Evolutionary conservation across 2,329 filamentous ascomycete species (phyloP).

Genomic region (Drechslerella stenobrocha): DNA sequence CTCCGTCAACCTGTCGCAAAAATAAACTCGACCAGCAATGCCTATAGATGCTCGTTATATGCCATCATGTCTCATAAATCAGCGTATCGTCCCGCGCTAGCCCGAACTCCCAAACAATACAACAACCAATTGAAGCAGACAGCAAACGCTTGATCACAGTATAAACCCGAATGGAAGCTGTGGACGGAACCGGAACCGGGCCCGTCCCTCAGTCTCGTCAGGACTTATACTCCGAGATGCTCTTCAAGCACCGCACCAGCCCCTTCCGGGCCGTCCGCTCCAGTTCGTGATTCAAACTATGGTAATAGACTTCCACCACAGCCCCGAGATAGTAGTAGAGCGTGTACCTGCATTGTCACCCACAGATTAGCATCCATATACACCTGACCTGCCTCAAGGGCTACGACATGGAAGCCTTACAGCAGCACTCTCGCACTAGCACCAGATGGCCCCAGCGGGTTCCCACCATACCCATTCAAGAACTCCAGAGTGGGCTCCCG

Average conservation of each 20-base stretch:
- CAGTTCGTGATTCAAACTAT: conserved; percentile 27
- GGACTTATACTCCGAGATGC: conserved; percentile 38
- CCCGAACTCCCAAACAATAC: too few species aligned
- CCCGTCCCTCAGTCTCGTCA: too few species aligned
- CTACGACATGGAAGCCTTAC: conserved; percentile 16
- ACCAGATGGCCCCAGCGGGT: conserved; percentile 23
- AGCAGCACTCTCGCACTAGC: conserved; percentile 28
- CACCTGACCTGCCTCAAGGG: too few species aligned
- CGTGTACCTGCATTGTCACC: conserved; percentile 21
- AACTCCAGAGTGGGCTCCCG: conserved; percentile 45
- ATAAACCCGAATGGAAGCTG: too few species aligned
- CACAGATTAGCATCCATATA: conserved; percentile 17
- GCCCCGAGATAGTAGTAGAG: conserved; percentile 37
- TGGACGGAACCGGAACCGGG: too few species aligned
- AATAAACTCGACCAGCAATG: too few species aligned
- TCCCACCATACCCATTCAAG: conserved; percentile 50
- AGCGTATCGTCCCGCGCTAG: too few species aligned
- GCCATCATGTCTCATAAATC: too few species aligned
- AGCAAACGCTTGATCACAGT: too few species aligned
- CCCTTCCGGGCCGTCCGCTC: conserved; percentile 39
- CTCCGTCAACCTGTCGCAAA: too few species aligned
- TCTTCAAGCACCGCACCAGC: conserved; percentile 37
- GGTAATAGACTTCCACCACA: conserved; percentile 45
- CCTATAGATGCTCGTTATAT: too few species aligned
- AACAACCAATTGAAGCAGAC: too few species aligned